A percentile compares a stretch with the other conserved stretches of the same genome.
Evolutionary conservation across 2,329 filamentous ascomycete species (phyloP).

Genomic region (Cercospora berteroae): DNA sequence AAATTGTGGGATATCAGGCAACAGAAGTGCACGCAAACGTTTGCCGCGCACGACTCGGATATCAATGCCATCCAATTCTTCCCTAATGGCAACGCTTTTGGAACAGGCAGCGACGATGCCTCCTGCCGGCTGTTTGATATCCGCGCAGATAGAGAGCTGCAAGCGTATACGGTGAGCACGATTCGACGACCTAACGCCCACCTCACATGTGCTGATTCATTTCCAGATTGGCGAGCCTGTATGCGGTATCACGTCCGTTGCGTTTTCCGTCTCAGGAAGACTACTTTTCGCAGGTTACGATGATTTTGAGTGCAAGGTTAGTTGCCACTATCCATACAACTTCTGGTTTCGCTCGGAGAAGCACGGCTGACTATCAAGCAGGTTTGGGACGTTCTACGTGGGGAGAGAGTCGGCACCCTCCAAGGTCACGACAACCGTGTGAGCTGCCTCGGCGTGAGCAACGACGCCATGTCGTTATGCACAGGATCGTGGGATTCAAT

Average conservation of each 20-base stretch:
- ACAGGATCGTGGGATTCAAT: slow-evolving; percentile 99
- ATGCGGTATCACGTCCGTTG: slow-evolving; percentile 96
- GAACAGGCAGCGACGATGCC: slow-evolving; percentile 95
- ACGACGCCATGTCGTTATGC: slow-evolving; percentile 98
- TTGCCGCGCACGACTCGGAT: slow-evolving; percentile 96
- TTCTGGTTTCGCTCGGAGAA: not conserved
- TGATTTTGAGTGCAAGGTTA: slow-evolving; percentile 99
- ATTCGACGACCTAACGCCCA: not conserved
- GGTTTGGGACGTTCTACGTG: slow-evolving; percentile 97
- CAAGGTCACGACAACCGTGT: slow-evolving; percentile 98
- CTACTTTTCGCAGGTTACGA: slow-evolving; percentile 96
- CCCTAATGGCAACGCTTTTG: slow-evolving; percentile 97
- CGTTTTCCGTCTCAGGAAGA: slow-evolving; percentile 93
- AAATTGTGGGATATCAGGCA: slow-evolving; percentile 99
- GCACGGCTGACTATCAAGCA: slow-evolving; percentile 41
- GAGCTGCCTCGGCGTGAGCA: slow-evolving; percentile 97
- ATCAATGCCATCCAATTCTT: slow-evolving; percentile 99
- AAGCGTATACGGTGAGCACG: slow-evolving; percentile 60
- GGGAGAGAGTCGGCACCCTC: slow-evolving; percentile 93
- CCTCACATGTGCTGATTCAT: not conserved
- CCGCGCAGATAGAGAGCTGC: slow-evolving; percentile 80
- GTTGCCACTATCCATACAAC: slow-evolving; percentile 29
- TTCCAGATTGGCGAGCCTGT: slow-evolving; percentile 89
- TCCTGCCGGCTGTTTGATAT: slow-evolving; percentile 98
- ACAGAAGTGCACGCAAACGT: slow-evolving; percentile 97